Evolutionary conservation across 768 basidiomycete species (phyloP), one percentile per base, ranked within the genome.

Genomic region (Rhizopogon rudus): DNA sequence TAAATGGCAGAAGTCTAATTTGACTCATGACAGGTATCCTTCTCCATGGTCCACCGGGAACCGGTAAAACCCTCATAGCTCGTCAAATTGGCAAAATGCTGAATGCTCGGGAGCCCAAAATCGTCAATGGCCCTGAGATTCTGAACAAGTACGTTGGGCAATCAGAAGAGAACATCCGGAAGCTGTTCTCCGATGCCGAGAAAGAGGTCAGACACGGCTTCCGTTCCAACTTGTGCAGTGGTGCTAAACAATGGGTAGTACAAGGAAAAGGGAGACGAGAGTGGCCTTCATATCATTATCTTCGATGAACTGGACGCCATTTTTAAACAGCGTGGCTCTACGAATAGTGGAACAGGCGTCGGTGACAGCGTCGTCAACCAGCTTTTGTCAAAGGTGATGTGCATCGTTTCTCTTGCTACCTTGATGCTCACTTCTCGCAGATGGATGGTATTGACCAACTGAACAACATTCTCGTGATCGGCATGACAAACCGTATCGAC

Each of bases 281-380:
- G 93, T 71, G 94, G 93, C 3, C 73, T 99, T 45, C 97, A 99
- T 66, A 98, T 99, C 75, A 98, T 99, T 74, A 99, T 99, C 58
- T 99, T 99, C 65, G 97, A 99, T 69, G 97, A 99, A 72, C 72
- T 99, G 63, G 97, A 99, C 65, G 97, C 97, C 14, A 91, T 99
- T 60, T 98, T 94, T 80, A 99, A 98, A 69, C 97, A 98, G 64
- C 88, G 97, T 81, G 97, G 97, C 5, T 91, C 92, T 7, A 91
- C 87, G 1, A 87, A 84, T 63, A 85, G 77, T 55, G 93, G 95
- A 2, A 98, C 97, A 8, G 97, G 97, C 44, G 97, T 99, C 5
- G 96, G 94, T n/a, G 97, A 99, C 70, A 98, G 88, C 17, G 91
- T 98, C 17, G 97, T 99, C 71, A 99, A 98, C 71, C 97, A 99